Evolutionary conservation across 106 monocot species (phyloP), one percentile per base, ranked within the genome.

Genomic region (Dactylorhiza incarnata): DNA sequence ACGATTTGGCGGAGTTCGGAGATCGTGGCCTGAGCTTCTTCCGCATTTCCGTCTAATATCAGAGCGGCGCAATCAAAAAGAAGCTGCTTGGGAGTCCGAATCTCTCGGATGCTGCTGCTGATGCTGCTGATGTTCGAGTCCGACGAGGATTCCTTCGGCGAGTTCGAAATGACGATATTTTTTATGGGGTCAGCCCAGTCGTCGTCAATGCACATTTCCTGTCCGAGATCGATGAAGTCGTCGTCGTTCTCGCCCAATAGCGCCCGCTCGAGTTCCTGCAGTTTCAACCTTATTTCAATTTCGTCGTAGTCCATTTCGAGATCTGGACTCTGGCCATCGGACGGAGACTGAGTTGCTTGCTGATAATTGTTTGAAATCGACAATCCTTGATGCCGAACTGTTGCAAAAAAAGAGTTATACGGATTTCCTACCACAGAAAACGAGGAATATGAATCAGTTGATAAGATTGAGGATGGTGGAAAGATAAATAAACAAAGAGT

Each of bases 181-280:
- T 85, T 88, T 61, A 99, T 83, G n/a, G 91, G 84, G 24, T 87
- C 81, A 45, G 83, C 68, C 97, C 97, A 99, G 56, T 89, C 87
- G 0, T 89, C 86, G 24, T 90, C 89, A 25, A 89, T 74, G 14
- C 62, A 58, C 76, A 88, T 81, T 7, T 68, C 79, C 55, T 85
- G 82, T 20, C 79, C 82, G 6, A 72, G 29, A 22, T 85, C 85
- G 0, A 73, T 20, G 12, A 86, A 56, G 22, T 85, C 77, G 3
- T 83, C 83, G 61, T 95, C 89, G 82, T 73, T 76, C 62, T 95
- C 97, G 71, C 80, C 68, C 17, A 94, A 72, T 51, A 99, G 84
- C n/a, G 86, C 83, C 52, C 77, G 89, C 68, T 99, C 97, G 22
- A 99, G 81, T 71, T 91, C 91, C 76, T 86, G 91, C 84, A 99